phyloP scores from a whole-genome alignment of 169 alveolate species.

The Theileria annulata region DNA sequence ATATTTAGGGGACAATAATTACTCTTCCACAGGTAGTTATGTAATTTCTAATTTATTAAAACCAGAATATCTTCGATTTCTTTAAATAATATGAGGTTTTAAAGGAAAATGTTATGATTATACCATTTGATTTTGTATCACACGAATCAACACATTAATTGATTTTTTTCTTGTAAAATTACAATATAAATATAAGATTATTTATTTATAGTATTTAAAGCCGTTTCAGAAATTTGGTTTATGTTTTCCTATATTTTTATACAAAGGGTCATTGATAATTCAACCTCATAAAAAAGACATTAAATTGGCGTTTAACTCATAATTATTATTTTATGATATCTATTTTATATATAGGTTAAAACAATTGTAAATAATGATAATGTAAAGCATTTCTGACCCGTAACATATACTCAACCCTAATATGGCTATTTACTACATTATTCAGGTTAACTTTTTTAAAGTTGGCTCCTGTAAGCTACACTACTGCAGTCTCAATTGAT shows the following conservation, averaged over 20 bases:
- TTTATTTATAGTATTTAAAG: no score
- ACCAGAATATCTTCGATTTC: no score
- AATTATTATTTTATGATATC: background rate
- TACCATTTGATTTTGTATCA: no score
- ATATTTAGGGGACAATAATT: no score
- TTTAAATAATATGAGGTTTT: no score
- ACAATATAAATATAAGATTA: no score
- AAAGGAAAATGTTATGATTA: no score
- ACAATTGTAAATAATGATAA: constrained; percentile 42
- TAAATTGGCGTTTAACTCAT: background rate
- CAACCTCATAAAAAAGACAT: constrained; percentile 24
- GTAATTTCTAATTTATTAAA: no score
- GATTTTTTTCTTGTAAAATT: no score
- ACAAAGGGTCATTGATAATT: constrained; percentile 3
- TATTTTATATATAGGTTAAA: constrained; percentile 3
- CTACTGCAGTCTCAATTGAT: background rate
- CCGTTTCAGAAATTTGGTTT: constrained; percentile 31
- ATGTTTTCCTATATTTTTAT: constrained; percentile 48
- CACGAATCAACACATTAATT: no score
- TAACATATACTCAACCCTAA: constrained; percentile 32
- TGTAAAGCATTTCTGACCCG: constrained; percentile 37
- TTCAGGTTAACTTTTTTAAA: constrained; percentile 18
- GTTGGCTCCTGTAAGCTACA: constrained; percentile 24
- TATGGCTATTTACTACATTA: constrained; percentile 35
- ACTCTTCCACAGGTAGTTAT: no score